Conservation (phyloP, 441 rosid genomes). For the Omphalea diandra region DNA sequence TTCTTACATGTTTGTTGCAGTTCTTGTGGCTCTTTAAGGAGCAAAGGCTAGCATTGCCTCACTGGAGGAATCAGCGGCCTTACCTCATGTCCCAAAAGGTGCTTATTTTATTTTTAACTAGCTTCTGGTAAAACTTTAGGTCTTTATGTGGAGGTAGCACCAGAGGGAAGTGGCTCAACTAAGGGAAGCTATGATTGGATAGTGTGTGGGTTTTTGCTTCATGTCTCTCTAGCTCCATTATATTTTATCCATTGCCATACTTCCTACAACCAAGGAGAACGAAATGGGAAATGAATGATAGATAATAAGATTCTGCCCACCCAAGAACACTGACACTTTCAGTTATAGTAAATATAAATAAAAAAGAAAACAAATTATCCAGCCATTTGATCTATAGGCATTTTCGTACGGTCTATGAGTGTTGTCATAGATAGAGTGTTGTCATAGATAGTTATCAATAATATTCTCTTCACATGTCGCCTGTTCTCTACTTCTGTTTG, state of each 20-base stretch:
- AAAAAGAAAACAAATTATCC: neutral
- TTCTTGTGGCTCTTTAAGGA: conserved; percentile 84
- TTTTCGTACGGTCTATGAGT: neutral
- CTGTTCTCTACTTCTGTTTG: neutral
- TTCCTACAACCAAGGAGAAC: neutral
- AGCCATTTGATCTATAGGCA: neutral
- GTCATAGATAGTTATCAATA: conserved; percentile 1
- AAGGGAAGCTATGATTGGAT: neutral
- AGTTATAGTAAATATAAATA: neutral
- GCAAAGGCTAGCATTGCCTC: conserved; percentile 78
- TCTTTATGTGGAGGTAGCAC: conserved; percentile 5
- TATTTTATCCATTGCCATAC: neutral
- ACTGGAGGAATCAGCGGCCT: conserved; percentile 85
- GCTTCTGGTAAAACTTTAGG: neutral
- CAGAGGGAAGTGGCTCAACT: neutral
- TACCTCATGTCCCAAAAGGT: conserved; percentile 82
- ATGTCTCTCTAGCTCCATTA: neutral
- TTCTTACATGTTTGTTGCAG: conserved; percentile 41
- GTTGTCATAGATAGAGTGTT: too few relatives aligned
- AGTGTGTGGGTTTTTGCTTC: neutral
- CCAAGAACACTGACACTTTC: neutral
- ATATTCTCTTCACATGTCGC: neutral
- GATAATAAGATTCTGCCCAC: neutral
- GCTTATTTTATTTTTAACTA: conserved; percentile 1
- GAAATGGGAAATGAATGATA: neutral